A percentile compares a stretch with the other conserved stretches of the same genome.
These are phyloP conservation scores for Cubamyces sp. DNA, from an alignment of 768 basidiomycete genomes.

Conservation along the genomic window DNA sequence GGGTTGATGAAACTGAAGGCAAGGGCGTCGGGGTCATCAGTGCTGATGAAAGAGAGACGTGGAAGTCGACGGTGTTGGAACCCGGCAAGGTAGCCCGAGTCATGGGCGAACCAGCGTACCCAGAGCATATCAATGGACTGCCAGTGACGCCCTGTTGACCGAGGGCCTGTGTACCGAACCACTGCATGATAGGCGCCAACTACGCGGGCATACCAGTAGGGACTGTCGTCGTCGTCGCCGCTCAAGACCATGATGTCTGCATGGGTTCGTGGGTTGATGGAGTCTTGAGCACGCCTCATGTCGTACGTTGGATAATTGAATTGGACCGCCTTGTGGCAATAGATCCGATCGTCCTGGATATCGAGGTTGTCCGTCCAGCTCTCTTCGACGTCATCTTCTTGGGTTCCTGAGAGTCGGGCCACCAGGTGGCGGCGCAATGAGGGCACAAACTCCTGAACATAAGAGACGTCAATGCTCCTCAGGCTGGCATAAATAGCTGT, in stretches of 20 bases:
- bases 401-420: background rate
- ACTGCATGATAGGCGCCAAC: conserved; percentile 33
- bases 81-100: conserved; percentile 32
- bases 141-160: background rate
- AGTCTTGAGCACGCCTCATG: conserved; percentile 43
- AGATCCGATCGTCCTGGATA: conserved; percentile 27
- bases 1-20: conserved; percentile 55
- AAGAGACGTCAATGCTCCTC: background rate
- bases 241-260: conserved; percentile 37
- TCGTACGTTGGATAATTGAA: conserved; percentile 50
- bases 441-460: background rate
- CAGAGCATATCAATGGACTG: conserved; percentile 40
- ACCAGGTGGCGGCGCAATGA: background rate
- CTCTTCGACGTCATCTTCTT: background rate
- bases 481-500: background rate
- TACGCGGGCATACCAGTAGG: conserved; percentile 37
- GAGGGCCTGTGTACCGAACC: conserved; percentile 2
- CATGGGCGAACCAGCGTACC: conserved; percentile 43
- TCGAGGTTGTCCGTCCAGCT: conserved; percentile 25
- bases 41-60: conserved; percentile 43
- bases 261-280: conserved; percentile 43
- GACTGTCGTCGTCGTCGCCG: background rate
- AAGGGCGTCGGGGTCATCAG: conserved; percentile 30
- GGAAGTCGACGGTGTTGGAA: conserved; percentile 37
- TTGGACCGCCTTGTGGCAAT: conserved; percentile 35